A percentile compares a stretch with the other conserved stretches of the same genome.
These are phyloP conservation scores for Ceratobasidium sp. DNA, from an alignment of 1,284 basidiomycete genomes.

Conservation along the genomic window DNA sequence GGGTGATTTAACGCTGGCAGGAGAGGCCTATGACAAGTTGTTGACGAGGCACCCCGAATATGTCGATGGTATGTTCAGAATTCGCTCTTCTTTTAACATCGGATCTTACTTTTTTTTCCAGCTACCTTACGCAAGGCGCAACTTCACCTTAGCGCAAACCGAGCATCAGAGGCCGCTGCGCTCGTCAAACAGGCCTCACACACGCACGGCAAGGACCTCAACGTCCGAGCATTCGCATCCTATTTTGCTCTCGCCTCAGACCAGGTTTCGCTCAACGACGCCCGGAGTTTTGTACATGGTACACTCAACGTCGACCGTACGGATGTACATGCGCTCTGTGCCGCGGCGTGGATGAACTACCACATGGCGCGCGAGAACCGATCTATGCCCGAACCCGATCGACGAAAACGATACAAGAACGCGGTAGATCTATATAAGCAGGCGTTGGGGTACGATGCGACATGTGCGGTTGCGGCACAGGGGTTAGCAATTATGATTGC, in stretches of 20 bases:
- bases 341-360: slow-evolving; percentile 88
- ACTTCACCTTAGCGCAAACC: slow-evolving; percentile 77
- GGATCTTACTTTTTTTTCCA: slow-evolving; percentile 56
- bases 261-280: slow-evolving; percentile 65
- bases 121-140: slow-evolving; percentile 92
- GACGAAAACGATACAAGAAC: slow-evolving; percentile 81
- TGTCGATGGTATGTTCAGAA: slow-evolving; percentile 79
- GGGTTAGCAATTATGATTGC: slow-evolving; percentile 93
- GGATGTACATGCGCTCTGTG: slow-evolving; percentile 92
- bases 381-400: slow-evolving; percentile 75
- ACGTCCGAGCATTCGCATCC: slow-evolving; percentile 90
- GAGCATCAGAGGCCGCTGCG: slow-evolving; percentile 84
- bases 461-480: slow-evolving; percentile 91
- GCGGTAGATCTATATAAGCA: slow-evolving; percentile 93
- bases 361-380: slow-evolving; percentile 82
- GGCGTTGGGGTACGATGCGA: slow-evolving; percentile 83
- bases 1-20: slow-evolving; percentile 78
- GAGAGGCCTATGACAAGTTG: slow-evolving; percentile 87
- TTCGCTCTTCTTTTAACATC: slow-evolving; percentile 2
- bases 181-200: slow-evolving; percentile 88
- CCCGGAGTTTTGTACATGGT: slow-evolving; percentile 87
- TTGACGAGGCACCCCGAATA: slow-evolving; percentile 91
- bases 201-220: slow-evolving; percentile 78
- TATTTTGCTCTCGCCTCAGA: slow-evolving; percentile 72
- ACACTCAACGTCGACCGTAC: slow-evolving; percentile 88